Percentiles rank a stretch among this genome's conserved stretches.
phyloP scores from a whole-genome alignment of 1,284 basidiomycete genomes.

The Trichosporon coremiiforme region DNA sequence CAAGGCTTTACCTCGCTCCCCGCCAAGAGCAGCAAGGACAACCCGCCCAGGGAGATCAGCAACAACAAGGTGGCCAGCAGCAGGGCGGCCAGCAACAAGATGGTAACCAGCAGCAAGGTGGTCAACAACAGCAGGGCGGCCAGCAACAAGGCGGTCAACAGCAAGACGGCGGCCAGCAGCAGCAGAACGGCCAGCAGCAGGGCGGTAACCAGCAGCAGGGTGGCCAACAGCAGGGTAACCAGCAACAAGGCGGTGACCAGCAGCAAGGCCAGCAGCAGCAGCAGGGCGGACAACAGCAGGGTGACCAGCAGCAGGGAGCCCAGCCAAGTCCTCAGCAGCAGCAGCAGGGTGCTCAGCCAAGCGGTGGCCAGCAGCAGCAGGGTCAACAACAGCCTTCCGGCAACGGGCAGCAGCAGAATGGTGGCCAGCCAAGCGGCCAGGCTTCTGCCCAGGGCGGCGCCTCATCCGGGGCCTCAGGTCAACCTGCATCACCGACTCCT shows the following conservation, averaged over 20 bases:
- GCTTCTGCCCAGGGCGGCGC: constrained; percentile 1
- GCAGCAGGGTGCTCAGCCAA: constrained; percentile 1
- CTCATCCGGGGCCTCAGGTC: neutral
- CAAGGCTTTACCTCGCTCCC: neutral
- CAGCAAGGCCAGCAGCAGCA: constrained; percentile 2
- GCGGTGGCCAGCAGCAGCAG: neutral
- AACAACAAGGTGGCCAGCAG: constrained; percentile 11
- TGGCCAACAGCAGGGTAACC: constrained; percentile 1
- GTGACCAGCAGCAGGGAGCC: neutral
- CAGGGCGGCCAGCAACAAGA: neutral
- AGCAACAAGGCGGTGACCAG: neutral
- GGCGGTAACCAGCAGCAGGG: neutral
- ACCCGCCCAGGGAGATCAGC: neutral
- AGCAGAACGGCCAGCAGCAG: neutral
- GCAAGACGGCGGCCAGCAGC: neutral
- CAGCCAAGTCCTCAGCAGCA: neutral
- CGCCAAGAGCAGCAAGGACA: constrained; percentile 10
- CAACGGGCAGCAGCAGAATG: constrained; percentile 4
- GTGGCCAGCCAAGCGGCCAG: neutral
- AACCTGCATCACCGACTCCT: neutral
- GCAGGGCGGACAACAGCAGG: neutral
- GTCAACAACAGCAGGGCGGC: constrained; percentile 9
- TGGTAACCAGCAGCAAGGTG: neutral
- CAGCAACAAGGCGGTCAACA: neutral
- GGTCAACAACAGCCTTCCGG: neutral